phyloP scores from a whole-genome alignment of 108 stramenopile genomes.

The Cyclotella baltica region DNA sequence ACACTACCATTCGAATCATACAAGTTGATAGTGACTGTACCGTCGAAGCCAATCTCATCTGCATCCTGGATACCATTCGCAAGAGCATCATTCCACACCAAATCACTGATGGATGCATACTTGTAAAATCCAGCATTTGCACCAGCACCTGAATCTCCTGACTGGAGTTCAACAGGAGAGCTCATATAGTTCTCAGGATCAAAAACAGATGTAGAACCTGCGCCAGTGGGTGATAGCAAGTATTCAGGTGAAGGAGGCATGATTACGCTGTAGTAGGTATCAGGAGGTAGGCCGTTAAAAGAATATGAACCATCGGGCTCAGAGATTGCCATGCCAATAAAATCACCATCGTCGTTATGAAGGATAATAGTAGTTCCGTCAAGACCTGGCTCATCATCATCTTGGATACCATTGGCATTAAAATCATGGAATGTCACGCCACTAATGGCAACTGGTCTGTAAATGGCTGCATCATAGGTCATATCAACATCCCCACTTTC shows the following conservation, averaged over 20 bases:
- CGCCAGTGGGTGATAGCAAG: constrained; percentile 23
- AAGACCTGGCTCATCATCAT: constrained; percentile 24
- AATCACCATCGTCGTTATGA: constrained; percentile 16
- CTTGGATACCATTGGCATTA: constrained; percentile 35
- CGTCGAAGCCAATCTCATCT: constrained; percentile 22
- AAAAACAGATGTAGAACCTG: constrained; percentile 25
- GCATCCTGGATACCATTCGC: constrained; percentile 38
- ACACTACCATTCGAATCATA: constrained; percentile 17
- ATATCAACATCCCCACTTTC: constrained; percentile 23
- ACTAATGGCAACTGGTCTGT: constrained; percentile 26
- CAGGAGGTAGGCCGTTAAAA: constrained; percentile 25
- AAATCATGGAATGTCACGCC: constrained; percentile 43
- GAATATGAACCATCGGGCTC: constrained; percentile 29
- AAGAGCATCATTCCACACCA: constrained; percentile 39
- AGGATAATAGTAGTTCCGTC: constrained; percentile 31
- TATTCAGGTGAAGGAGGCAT: constrained; percentile 36
- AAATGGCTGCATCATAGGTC: constrained; percentile 45
- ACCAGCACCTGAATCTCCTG: constrained; percentile 24
- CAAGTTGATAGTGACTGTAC: constrained; percentile 36
- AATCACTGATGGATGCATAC: constrained; percentile 17
- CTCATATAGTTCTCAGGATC: constrained; percentile 25
- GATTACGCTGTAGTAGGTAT: constrained; percentile 27
- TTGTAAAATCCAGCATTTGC: constrained; percentile 38
- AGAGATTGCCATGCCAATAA: constrained; percentile 2
- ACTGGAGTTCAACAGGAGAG: constrained; percentile 14